phyloP scores from a whole-genome alignment of 495 filamentous ascomycete genomes.

The Neurospora hispaniola region DNA sequence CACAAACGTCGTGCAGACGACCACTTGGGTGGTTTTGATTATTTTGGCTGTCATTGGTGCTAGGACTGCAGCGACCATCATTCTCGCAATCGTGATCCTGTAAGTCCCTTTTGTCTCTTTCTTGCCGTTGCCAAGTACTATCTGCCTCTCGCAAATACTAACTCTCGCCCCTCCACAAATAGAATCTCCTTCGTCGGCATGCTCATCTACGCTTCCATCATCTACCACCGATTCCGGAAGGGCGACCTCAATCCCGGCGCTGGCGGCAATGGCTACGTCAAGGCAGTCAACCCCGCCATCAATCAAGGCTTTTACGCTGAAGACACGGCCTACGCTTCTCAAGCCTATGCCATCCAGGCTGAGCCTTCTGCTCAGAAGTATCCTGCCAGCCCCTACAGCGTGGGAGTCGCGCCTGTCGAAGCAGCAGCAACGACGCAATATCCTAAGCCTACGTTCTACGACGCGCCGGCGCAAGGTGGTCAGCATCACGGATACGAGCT shows the following conservation, averaged over 20 bases:
- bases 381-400: neutral
- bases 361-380: neutral
- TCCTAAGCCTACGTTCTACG: neutral
- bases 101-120: constrained; percentile 3
- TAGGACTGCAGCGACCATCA: neutral
- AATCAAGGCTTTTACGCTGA: constrained; percentile 2
- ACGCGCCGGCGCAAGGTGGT: neutral
- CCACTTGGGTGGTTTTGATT: constrained; percentile 13
- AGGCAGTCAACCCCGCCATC: constrained; percentile 4
- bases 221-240: constrained; percentile 19
- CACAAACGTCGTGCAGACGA: constrained; percentile 19
- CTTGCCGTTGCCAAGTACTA: neutral
- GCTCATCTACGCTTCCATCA: constrained; percentile 19
- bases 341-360: neutral
- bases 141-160: neutral
- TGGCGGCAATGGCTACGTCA: constrained; percentile 2
- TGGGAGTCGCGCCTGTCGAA: neutral
- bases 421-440: neutral
- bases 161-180: neutral
- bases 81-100: constrained; percentile 11
- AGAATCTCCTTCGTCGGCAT: constrained; percentile 25
- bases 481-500: neutral
- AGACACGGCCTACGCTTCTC: constrained; percentile 3
- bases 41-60: constrained; percentile 13
- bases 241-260: constrained; percentile 3